Conservation (phyloP, 108 stramenopile species). For the Fistulifera solaris region DNA sequence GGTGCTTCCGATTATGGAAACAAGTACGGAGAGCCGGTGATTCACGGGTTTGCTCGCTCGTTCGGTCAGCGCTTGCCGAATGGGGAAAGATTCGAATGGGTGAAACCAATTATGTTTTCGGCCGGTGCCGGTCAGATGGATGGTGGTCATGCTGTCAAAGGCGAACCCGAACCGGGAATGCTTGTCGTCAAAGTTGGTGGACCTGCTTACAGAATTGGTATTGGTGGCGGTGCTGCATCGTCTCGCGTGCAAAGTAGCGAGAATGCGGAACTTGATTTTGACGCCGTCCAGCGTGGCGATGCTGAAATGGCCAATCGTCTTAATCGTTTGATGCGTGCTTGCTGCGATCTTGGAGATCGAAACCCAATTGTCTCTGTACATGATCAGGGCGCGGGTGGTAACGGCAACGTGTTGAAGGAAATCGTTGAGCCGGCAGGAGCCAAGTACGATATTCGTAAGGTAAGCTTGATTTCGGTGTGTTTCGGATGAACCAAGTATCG, state of each 20-base stretch:
- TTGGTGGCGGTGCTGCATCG: constrained; percentile 97
- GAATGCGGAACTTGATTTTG: constrained; percentile 92
- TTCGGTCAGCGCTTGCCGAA: constrained; percentile 93
- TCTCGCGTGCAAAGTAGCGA: constrained; percentile 80
- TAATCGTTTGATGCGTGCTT: constrained; percentile 96
- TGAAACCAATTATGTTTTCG: constrained; percentile 99
- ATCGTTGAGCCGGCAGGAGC: constrained; percentile 99
- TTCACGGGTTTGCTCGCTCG: constrained; percentile 91
- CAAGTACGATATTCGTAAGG: constrained; percentile 89
- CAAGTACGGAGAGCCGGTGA: constrained; percentile 98
- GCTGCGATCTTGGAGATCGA: constrained; percentile 89
- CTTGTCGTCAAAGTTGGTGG: constrained; percentile 96
- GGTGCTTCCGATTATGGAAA: constrained; percentile 99
- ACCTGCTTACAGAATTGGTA: constrained; percentile 97
- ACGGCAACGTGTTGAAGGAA: constrained; percentile 99
- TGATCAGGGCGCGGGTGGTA: constrained; percentile 98
- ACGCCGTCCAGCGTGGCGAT: constrained; percentile 99
- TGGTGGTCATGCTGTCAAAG: constrained; percentile 83
- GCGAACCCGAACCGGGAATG: constrained; percentile 92
- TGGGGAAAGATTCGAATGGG: constrained; percentile 93
- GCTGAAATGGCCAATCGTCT: constrained; percentile 99
- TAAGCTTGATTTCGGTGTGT: constrained; percentile 17
- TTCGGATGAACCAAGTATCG: not conserved
- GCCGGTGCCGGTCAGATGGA: constrained; percentile 96
- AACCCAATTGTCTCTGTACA: constrained; percentile 98